Conservation (phyloP, 2,329 filamentous ascomycete genomes). For the Ophiostoma piceae region DNA sequence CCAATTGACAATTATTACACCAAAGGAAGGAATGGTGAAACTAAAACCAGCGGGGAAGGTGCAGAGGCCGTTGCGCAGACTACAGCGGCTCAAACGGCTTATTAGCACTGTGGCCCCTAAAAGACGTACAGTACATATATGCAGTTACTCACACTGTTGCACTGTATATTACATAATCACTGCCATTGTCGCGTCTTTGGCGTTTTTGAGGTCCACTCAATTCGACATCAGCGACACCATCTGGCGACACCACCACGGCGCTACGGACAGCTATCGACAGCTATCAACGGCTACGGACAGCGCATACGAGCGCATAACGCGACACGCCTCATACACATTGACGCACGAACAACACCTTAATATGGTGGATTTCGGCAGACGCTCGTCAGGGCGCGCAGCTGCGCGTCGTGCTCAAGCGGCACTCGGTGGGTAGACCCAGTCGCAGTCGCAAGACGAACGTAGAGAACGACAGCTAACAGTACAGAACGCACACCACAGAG, state of each 20-base stretch:
- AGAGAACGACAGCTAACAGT: neutral
- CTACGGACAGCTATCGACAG: neutral
- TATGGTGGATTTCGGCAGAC: constrained; percentile 33
- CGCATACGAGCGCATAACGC: neutral
- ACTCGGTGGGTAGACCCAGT: constrained; percentile 35
- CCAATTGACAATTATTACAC: neutral
- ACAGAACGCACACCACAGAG: constrained; percentile 46
- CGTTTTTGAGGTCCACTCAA: constrained; percentile 11
- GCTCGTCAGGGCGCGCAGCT: constrained; percentile 42
- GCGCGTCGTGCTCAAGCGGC: constrained; percentile 42
- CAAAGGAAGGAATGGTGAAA: neutral
- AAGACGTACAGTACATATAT: neutral
- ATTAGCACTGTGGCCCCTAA: neutral
- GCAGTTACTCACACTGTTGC: neutral
- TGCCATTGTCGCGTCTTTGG: neutral
- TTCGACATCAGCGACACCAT: constrained; percentile 8
- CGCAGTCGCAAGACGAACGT: neutral
- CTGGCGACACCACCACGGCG: neutral
- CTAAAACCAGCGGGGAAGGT: constrained; percentile 6
- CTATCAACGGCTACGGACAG: neutral
- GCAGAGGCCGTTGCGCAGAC: neutral
- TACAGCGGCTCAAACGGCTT: neutral
- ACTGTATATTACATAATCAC: neutral
- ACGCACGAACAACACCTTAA: neutral
- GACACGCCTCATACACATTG: neutral